Percentiles rank a stretch among this genome's conserved stretches.
Conservation (phyloP, 106 monocot genomes). For the Posidonia australis region DNA sequence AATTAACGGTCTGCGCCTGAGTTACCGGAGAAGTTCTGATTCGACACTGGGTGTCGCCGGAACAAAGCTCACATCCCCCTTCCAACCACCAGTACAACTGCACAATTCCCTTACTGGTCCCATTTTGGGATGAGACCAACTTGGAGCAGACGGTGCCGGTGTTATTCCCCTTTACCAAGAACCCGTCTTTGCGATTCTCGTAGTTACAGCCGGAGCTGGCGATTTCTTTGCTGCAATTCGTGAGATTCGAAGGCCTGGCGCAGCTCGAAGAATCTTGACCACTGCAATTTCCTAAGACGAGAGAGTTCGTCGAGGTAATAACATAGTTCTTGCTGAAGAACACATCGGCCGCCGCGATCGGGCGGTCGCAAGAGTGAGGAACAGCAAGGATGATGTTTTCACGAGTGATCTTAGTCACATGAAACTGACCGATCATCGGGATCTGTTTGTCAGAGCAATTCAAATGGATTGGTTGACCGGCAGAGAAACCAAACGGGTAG, state of each 20-base stretch:
- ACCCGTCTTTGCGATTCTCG: not conserved
- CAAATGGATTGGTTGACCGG: slow-evolving; percentile 18
- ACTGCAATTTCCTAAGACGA: slow-evolving; percentile 27
- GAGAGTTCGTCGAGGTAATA: slow-evolving; percentile 17
- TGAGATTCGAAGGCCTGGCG: not conserved
- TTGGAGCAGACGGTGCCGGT: not conserved
- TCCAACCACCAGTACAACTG: slow-evolving; percentile 40
- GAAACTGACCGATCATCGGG: slow-evolving; percentile 4
- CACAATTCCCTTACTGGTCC: slow-evolving; percentile 8
- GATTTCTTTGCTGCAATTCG: not conserved
- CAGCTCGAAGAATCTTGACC: not conserved
- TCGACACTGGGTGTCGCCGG: slow-evolving; percentile 20
- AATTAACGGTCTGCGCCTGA: slow-evolving; percentile 3
- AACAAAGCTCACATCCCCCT: slow-evolving; percentile 25
- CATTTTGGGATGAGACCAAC: slow-evolving; percentile 10
- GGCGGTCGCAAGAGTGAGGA: slow-evolving; percentile 16
- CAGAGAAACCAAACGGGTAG: slow-evolving; percentile 65
- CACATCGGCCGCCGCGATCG: not conserved
- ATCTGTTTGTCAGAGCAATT: slow-evolving; percentile 12
- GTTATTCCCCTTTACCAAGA: not conserved
- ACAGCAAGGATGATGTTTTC: slow-evolving; percentile 14
- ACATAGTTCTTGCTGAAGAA: slow-evolving; percentile 21
- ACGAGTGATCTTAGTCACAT: slow-evolving; percentile 13
- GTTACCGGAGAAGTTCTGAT: not conserved
- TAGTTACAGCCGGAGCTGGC: not conserved